Conservation (phyloP, 768 basidiomycete species). For the Solioccasus polychromus region DNA sequence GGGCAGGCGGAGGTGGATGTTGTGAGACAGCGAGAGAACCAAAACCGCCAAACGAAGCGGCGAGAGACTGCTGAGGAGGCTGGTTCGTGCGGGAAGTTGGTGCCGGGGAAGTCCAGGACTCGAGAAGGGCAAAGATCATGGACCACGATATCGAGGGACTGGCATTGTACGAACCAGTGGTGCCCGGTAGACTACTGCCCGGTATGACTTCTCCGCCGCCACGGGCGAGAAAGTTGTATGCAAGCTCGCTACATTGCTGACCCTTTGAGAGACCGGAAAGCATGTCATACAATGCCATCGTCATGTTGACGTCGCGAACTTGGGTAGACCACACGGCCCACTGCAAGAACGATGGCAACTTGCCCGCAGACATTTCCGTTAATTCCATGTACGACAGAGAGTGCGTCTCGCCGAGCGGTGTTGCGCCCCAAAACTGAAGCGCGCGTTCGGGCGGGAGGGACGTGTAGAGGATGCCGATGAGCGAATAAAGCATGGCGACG, state of each 20-base stretch:
- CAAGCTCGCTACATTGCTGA: slow-evolving; percentile 78
- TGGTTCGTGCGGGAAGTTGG: slow-evolving; percentile 43
- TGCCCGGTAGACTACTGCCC: slow-evolving; percentile 48
- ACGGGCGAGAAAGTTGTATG: slow-evolving; percentile 84
- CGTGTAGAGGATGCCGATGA: slow-evolving; percentile 79
- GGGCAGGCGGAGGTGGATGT: slow-evolving; percentile 30
- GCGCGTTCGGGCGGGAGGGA: slow-evolving; percentile 72
- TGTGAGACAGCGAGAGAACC: slow-evolving; percentile 27
- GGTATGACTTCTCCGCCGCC: slow-evolving; percentile 70
- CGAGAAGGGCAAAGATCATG: slow-evolving; percentile 69
- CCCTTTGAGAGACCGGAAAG: slow-evolving; percentile 80
- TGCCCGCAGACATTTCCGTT: slow-evolving; percentile 58
- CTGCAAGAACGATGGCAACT: slow-evolving; percentile 74
- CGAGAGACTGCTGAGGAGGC: slow-evolving; percentile 41
- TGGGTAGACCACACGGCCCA: slow-evolving; percentile 91
- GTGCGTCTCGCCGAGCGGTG: slow-evolving; percentile 41
- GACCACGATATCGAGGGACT: slow-evolving; percentile 74
- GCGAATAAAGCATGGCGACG: slow-evolving; percentile 77
- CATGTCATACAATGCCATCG: slow-evolving; percentile 87
- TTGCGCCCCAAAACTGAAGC: slow-evolving; percentile 83
- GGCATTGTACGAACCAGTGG: slow-evolving; percentile 36
- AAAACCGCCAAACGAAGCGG: slow-evolving; percentile 29
- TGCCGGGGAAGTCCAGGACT: slow-evolving; percentile 66
- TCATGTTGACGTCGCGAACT: slow-evolving; percentile 66
- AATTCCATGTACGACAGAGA: slow-evolving; percentile 54